Base-by-base conservation (phyloP, 2,329 filamentous ascomycete genomes). In the Colletotrichum camelliae region DNA sequence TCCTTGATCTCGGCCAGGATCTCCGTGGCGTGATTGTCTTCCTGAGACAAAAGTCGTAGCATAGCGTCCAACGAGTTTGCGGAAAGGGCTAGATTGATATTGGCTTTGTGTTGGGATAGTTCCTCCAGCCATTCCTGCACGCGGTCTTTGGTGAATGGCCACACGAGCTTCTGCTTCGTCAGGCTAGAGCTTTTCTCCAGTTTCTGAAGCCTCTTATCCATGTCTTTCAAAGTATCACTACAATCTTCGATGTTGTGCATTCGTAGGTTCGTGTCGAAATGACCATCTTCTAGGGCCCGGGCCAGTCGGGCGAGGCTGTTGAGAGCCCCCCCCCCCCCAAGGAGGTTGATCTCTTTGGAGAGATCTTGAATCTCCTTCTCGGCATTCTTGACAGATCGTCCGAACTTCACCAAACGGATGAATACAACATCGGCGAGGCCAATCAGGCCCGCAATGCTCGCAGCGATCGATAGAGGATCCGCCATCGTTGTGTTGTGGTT, bases 1-100 rank as follows among this genome's bases (percentile, higher is more conserved):
- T 71, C 35, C 5, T 66, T 43, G n/a, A 74, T 15, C 33, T 58
- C 21, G 3, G 48, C 16, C 1, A 61, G 15, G 1, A 69, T 68
- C 16, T 31, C 64, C 0, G 13, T 1, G 0, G 58, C 16, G 3
- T 58, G 15, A 12, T n/a, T 0, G 0, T 24, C 57, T 6, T 70
- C 58, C 15, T 70, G 43, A 0, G 72, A 52, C 4, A 74, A 6
- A 1, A 16, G 2, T 13, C 67, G 72, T 7, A 74, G 58, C 31
- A 74, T 35, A 1, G 67, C 43, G 0, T 74, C 52, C n/a, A 74
- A 9, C 0, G 72, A 35, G 2, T 70, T 66, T 0, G 72, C 72
- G 2, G 72, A 71, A 0, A 74, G 15, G 0, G 67, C 72, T 13
- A 74, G 67, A 7, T 61, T 74, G 43, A 74, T 65, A 2, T 48